Evolutionary conservation across 805 yeast genomes (phyloP), one percentile per base, ranked within the genome.

Genomic region (Wickerhamomyces alni): DNA sequence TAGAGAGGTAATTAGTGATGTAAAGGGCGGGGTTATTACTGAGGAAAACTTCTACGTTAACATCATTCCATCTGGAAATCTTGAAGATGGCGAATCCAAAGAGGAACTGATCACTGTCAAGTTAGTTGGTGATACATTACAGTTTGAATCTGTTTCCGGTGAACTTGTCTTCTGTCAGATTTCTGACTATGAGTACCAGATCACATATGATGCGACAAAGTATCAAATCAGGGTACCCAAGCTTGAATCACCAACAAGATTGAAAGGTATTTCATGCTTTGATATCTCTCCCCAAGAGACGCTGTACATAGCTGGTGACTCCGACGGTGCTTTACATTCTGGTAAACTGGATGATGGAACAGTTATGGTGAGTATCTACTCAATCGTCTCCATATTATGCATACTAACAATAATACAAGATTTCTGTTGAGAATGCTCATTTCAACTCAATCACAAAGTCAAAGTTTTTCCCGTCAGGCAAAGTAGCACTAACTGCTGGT

Each of bases 401-500:
- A 7, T 15, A 30, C 24, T 30, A 25, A 16, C 25, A 11, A 5
- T 25, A 17, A 4, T 25, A 25, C 3, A 11, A 34, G 10, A 28
- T 33, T 4, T 38, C 35, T 2, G 42, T 67, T 5, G 57, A 52
- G 9, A 35, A 28, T 2, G 85, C 83, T 2, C 93, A 84, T 59
- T 58, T 54, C 21, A 50, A 64, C 24, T 72, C 75, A 35, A 63
- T 83, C 2, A 52, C 66, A 1, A 59, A 64, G 4, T 49, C 73
- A 2, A 33, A 43, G 39, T 69, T 79, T 39, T 82, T 85, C 54
- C 87, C 93, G 0, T 77, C 86, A 13, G 76, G 77, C 3, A 61
- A 72, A 50, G 93, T 81, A 12, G 51, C 77, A 2, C 50, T 82
- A 18, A 71, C 82, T 2, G 66, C 73, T 5, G 82, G 87, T 1